Base-by-base conservation (phyloP, 108 stramenopile genomes). In the Cyclotella cryptica region DNA sequence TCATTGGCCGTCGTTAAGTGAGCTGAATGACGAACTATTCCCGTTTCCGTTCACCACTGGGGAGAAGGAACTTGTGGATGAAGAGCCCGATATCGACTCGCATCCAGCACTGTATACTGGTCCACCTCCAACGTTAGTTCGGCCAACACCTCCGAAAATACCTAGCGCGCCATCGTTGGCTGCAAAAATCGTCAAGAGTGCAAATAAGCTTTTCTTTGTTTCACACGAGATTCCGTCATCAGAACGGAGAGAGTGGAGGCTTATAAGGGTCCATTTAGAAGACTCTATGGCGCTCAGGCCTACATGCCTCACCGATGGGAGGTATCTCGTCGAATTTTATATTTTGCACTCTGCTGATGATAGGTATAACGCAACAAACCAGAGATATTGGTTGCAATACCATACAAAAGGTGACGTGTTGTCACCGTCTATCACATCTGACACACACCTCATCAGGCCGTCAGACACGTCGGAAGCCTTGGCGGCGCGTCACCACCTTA, bases 41-140 rank as follows among this genome's bases (percentile, higher is more conserved):
- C 55, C 55, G 9, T 24, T 57, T 18, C 24, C 55, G 13, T 45
- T 9, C 11, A 9, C 9, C 9, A 45, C 44, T 13, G 44, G 44
- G 9, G 44, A 45, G 13, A 57, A 10, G 21, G 55, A 57, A 17
- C 24, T 15, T 18, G 44, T 45, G 13, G 44, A 49, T 10, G 46
- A 51, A 10, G 67, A 68, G 49, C 46, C 49, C 3, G 9, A 46
- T 15, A 40, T 7, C 5, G 11, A 21, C 4, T 6, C 44, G 10
- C 5, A 13, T 1, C 46, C 67, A 1, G 46, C 19, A 26, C 15
- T 68, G 11, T 68, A 68, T 26, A 49, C 67, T 8, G 67, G 67
- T 49, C 67, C 67, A 24, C 67, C 67, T 18, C 67, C 67, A 26
- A 11, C 67, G n/a, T n/a, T 26, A 11, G 24, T 9, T 46, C 67